Conservation (phyloP, 2,329 filamentous ascomycete genomes). For the Blastomyces silverae region DNA sequence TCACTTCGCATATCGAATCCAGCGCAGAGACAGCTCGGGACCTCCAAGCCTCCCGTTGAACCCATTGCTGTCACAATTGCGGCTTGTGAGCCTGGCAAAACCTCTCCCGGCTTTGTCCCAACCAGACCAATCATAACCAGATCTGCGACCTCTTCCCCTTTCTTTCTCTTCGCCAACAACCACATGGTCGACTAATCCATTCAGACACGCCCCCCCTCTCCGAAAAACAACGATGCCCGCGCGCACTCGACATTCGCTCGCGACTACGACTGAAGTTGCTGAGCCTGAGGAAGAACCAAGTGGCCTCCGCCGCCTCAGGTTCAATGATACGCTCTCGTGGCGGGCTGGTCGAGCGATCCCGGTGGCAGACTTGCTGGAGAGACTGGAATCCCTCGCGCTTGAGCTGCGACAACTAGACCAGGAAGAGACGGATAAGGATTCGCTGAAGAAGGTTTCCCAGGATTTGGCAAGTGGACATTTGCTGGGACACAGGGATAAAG, state of each 20-base stretch:
- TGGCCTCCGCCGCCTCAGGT: conserved; percentile 52
- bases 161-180: neutral
- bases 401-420: conserved; percentile 84
- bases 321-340: conserved; percentile 84
- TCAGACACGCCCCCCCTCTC: conserved; percentile 21
- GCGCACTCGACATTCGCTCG: conserved; percentile 37
- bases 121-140: neutral
- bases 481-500: conserved; percentile 83
- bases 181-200: conserved; percentile 7
- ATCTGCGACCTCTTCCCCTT: neutral
- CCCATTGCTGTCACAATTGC: conserved; percentile 4
- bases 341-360: conserved; percentile 83
- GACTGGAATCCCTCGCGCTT: conserved; percentile 71
- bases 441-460: conserved; percentile 74
- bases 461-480: conserved; percentile 77
- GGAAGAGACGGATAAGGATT: conserved; percentile 74
- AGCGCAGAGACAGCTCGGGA: neutral
- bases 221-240: conserved; percentile 35
- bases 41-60: neutral
- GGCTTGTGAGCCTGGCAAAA: neutral
- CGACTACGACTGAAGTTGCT: conserved; percentile 28
- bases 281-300: conserved; percentile 29
- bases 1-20: neutral
- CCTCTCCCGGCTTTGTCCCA: neutral
- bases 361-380: conserved; percentile 70